A percentile compares a stretch with the other conserved stretches of the same genome.
Conservation (phyloP, 768 basidiomycete genomes). For the Collybia nuda region DNA sequence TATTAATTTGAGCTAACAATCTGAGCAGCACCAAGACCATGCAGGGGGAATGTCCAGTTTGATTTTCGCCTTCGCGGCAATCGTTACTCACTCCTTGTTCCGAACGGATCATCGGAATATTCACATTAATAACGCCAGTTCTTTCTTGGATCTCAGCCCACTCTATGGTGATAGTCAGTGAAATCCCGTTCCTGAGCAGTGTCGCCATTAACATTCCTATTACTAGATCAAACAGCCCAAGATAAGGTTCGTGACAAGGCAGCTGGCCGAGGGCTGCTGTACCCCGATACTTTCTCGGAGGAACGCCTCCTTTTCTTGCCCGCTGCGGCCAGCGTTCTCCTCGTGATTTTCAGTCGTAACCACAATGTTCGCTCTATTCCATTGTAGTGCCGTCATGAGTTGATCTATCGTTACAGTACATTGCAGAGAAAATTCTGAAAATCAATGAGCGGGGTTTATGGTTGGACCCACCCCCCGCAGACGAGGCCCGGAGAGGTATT, state of each 20-base stretch:
- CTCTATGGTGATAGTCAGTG: conserved; percentile 49
- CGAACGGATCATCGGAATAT: conserved; percentile 39
- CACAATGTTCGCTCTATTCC: conserved; percentile 44
- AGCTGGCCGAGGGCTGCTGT: conserved; percentile 46
- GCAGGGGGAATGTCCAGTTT: conserved; percentile 1
- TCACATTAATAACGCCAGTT: conserved; percentile 48
- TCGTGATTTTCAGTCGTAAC: conserved; percentile 56
- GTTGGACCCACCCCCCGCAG: conserved; percentile 39
- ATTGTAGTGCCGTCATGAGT: too few relatives aligned
- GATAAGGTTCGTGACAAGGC: conserved; percentile 46
- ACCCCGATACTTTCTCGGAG: conserved; percentile 54
- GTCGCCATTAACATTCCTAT: background rate
- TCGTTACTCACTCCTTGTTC: conserved; percentile 62
- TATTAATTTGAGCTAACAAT: conserved; percentile 1
- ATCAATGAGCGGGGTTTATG: conserved; percentile 55
- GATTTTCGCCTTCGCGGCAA: conserved; percentile 24
- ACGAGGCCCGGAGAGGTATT: conserved; percentile 17
- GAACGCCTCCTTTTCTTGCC: conserved; percentile 53
- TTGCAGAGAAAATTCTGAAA: conserved; percentile 48
- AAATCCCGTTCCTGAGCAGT: background rate
- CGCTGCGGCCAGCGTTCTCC: conserved; percentile 50
- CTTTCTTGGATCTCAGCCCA: conserved; percentile 54
- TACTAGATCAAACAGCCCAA: conserved; percentile 30
- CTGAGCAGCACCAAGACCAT: conserved; percentile 7
- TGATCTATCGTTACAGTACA: conserved; percentile 34